These are phyloP conservation scores for Wallacemonas sp. DNA, from an alignment of 208 protist species.

Conservation along the genomic window DNA sequence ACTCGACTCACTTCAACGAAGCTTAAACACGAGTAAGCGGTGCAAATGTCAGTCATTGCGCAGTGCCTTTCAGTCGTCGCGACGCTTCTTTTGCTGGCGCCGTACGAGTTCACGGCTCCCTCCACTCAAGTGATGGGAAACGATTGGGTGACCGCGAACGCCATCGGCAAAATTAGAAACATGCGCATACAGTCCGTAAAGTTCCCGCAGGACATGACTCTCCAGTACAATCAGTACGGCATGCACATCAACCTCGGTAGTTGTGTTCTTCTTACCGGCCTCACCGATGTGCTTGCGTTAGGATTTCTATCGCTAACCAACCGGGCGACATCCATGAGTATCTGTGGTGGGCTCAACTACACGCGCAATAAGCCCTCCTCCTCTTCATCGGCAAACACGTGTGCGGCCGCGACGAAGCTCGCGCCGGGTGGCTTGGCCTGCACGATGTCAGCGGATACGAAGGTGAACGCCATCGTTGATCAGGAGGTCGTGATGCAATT, in stretches of 20 bases:
- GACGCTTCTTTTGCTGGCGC: background rate
- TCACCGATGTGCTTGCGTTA: conserved; percentile 3
- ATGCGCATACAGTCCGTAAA: conserved; percentile 5
- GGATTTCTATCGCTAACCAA: conserved; percentile 4
- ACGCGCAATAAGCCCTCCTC: background rate
- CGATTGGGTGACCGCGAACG: conserved; percentile 1
- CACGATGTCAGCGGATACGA: conserved; percentile 1
- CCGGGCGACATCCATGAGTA: background rate
- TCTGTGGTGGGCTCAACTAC: conserved; percentile 11
- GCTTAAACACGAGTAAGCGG: no score
- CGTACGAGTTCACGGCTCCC: conserved; percentile 8
- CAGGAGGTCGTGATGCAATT: background rate
- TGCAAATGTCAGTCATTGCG: background rate
- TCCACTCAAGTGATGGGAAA: conserved; percentile 6
- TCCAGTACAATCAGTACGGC: background rate
- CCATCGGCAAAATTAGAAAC: background rate
- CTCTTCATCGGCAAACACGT: background rate
- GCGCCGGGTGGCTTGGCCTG: background rate
- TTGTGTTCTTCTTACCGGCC: background rate
- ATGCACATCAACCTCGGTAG: background rate
- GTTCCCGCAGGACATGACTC: conserved; percentile 8
- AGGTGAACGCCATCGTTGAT: background rate
- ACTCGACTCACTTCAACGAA: no score
- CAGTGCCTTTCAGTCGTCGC: conserved; percentile 7
- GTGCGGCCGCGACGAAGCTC: background rate